phyloP scores from a whole-genome alignment of 1,284 basidiomycete species.

The Trichosporon sp. region DNA sequence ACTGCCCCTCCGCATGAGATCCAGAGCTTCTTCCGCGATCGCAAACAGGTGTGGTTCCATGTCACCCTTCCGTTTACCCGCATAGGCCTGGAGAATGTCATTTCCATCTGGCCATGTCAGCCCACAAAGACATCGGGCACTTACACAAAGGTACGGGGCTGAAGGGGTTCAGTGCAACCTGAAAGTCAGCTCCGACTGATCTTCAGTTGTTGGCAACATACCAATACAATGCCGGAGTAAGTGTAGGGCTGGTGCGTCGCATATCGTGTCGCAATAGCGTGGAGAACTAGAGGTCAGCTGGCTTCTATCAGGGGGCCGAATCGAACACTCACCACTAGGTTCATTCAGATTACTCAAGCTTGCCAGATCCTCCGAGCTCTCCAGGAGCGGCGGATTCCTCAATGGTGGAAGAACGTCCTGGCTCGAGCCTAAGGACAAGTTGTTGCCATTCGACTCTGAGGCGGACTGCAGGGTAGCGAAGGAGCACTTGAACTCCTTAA shows the following conservation, averaged over 20 bases:
- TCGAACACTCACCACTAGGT: constrained; percentile 79
- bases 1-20: constrained; percentile 72
- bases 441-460: constrained; percentile 34
- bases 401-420: constrained; percentile 73
- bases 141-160: constrained; percentile 79
- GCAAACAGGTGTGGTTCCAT: constrained; percentile 98
- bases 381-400: constrained; percentile 92
- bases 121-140: constrained; percentile 23
- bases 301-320: too few species aligned
- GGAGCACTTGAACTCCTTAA: constrained; percentile 48
- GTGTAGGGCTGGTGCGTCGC: constrained; percentile 97
- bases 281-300: constrained; percentile 68
- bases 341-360: constrained; percentile 98
- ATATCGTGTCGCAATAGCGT: constrained; percentile 96
- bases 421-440: constrained; percentile 34
- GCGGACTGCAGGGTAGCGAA: constrained; percentile 44
- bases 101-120: constrained; percentile 66
- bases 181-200: too few species aligned
- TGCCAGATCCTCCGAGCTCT: constrained; percentile 96
- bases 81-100: constrained; percentile 97
- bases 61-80: constrained; percentile 87
- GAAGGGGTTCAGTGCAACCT: constrained; percentile 97
- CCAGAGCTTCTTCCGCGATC: constrained; percentile 98
- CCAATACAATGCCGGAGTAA: constrained; percentile 84
- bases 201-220: too few species aligned